A percentile compares a stretch with the other conserved stretches of the same genome.
Conservation (phyloP, 257 asterid species). For the Solanum chiquidenum region DNA sequence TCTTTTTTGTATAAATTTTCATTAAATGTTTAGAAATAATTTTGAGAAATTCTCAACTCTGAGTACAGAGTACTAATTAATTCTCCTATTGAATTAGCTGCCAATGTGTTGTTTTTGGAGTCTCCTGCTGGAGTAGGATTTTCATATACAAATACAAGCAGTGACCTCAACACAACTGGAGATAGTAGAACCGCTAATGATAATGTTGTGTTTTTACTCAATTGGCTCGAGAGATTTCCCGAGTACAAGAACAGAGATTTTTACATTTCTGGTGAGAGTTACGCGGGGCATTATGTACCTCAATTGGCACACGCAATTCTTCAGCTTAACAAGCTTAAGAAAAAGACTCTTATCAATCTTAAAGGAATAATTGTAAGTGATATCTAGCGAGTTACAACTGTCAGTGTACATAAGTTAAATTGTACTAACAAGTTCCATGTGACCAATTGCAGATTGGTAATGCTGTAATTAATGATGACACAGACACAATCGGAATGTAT, state of each 20-base stretch:
- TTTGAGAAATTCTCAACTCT: background rate
- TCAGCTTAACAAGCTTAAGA: constrained; percentile 3
- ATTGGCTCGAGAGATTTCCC: constrained; percentile 41
- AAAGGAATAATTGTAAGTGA: constrained; percentile 34
- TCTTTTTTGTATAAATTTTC: background rate
- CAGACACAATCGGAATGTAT: background rate
- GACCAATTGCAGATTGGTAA: constrained; percentile 10
- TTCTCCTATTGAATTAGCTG: constrained; percentile 10
- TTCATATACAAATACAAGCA: constrained; percentile 35
- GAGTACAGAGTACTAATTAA: background rate
- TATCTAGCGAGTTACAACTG: background rate
- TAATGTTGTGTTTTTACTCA: constrained; percentile 25
- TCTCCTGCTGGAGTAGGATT: constrained; percentile 46
- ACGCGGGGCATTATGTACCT: constrained; percentile 39
- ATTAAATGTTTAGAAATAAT: background rate
- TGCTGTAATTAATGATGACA: constrained; percentile 3
- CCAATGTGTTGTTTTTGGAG: constrained; percentile 38
- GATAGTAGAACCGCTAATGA: constrained; percentile 26
- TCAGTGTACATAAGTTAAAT: background rate
- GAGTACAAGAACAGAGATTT: constrained; percentile 27
- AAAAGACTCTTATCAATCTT: constrained; percentile 21
- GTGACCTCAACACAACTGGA: constrained; percentile 16
- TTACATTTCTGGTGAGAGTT: constrained; percentile 36
- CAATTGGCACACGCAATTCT: constrained; percentile 25
- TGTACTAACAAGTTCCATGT: background rate